Evolutionary conservation across 2,329 filamentous ascomycete genomes (phyloP).

Genomic region (Cladosporium sp.): DNA sequence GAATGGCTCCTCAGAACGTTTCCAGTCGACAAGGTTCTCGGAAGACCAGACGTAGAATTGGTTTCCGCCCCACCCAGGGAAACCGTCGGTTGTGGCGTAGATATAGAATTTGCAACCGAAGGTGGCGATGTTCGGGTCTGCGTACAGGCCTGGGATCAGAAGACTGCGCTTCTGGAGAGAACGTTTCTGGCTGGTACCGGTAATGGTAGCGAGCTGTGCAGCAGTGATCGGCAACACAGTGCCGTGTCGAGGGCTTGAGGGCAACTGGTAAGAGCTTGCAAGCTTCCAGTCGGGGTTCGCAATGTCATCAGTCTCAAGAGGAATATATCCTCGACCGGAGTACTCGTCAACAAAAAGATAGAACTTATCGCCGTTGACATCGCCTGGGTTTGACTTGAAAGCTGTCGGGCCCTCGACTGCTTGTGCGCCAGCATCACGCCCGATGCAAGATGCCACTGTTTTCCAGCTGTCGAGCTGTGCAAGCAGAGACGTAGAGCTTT

Average conservation of each 20-base stretch:
- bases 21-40: constrained; percentile 41
- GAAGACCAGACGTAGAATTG: constrained; percentile 49
- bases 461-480: constrained; percentile 43
- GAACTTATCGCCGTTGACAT: constrained; percentile 50
- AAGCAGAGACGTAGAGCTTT: constrained; percentile 42
- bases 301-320: constrained; percentile 49
- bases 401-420: constrained; percentile 51
- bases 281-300: constrained; percentile 48
- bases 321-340: constrained; percentile 49
- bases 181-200: constrained; percentile 9
- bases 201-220: constrained; percentile 33
- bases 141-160: constrained; percentile 25
- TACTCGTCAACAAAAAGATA: constrained; percentile 57
- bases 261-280: constrained; percentile 44
- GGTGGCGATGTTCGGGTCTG: constrained; percentile 47
- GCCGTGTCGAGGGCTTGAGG: constrained; percentile 50
- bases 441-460: constrained; percentile 47
- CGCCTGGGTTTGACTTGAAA: constrained; percentile 49
- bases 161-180: constrained; percentile 13
- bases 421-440: constrained; percentile 45
- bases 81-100: constrained; percentile 46
- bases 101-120: constrained; percentile 46
- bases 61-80: constrained; percentile 43
- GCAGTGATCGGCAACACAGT: constrained; percentile 52
- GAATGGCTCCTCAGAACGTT: constrained; percentile 38